Conservation (phyloP, 768 basidiomycete species). For the Russula olivacea region DNA sequence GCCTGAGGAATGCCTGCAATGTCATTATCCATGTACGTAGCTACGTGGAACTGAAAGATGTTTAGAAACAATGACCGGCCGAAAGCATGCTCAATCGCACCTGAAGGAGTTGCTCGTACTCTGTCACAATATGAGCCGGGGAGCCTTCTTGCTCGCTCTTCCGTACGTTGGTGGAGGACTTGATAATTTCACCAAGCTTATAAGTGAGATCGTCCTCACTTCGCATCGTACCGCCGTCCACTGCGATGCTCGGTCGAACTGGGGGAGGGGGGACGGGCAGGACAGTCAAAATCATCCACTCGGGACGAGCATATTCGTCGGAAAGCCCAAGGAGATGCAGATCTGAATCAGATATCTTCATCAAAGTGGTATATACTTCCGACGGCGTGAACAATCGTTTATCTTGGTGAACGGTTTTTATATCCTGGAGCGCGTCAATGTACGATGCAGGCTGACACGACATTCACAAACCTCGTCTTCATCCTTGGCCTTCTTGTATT, state of each 20-base stretch:
- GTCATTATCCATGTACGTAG: slow-evolving; percentile 99
- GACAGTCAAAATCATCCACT: slow-evolving; percentile 99
- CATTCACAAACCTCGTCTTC: slow-evolving; percentile 72
- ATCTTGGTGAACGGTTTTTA: slow-evolving; percentile 75
- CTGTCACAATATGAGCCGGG: slow-evolving; percentile 90
- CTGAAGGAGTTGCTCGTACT: slow-evolving; percentile 95
- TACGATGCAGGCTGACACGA: slow-evolving; percentile 10
- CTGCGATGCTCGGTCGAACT: slow-evolving; percentile 95
- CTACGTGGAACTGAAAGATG: slow-evolving; percentile 82
- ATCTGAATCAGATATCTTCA: slow-evolving; percentile 90
- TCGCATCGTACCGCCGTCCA: slow-evolving; percentile 94
- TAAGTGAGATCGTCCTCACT: slow-evolving; percentile 98
- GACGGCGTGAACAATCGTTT: slow-evolving; percentile 77
- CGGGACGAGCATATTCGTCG: slow-evolving; percentile 92
- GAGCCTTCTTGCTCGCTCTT: slow-evolving; percentile 95
- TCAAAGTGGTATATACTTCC: slow-evolving; percentile 90
- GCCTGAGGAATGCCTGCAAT: slow-evolving; percentile 98
- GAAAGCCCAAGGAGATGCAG: slow-evolving; percentile 86
- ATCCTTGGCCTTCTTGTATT: slow-evolving; percentile 92
- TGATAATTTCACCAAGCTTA: slow-evolving; percentile 95
- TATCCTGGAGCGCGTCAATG: slow-evolving; percentile 45
- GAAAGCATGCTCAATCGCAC: slow-evolving; percentile 34
- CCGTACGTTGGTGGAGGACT: slow-evolving; percentile 87
- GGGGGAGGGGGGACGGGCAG: slow-evolving; percentile 97
- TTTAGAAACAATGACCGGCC: not conserved